Conservation (phyloP, 495 filamentous ascomycete species). For the Podospora anserina region DNA sequence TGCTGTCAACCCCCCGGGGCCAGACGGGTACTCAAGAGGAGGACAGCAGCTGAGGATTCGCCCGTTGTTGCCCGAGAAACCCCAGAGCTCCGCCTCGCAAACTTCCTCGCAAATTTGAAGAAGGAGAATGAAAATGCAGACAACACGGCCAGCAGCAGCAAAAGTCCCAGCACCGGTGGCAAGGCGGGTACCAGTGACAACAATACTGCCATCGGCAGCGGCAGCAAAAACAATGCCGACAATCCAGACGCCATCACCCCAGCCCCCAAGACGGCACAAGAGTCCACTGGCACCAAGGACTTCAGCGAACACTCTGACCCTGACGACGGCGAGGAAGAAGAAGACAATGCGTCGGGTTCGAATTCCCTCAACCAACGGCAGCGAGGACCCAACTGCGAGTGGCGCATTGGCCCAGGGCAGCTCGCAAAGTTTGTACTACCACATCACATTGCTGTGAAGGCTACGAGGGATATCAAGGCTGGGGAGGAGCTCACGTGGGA, state of each 20-base stretch:
- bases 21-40: background rate
- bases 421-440: slow-evolving; percentile 21
- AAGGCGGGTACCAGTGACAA: too few species aligned
- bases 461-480: slow-evolving; percentile 23
- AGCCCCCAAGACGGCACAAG: too few species aligned
- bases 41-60: too few species aligned
- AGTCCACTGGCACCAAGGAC: too few species aligned
- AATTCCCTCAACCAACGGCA: background rate
- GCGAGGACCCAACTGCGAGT: slow-evolving; percentile 29
- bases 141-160: background rate
- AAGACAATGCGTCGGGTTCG: background rate
- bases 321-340: background rate
- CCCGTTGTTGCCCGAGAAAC: too few species aligned
- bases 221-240: background rate
- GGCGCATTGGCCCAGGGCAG: slow-evolving; percentile 23
- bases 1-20: slow-evolving; percentile 23
- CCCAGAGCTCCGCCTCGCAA: too few species aligned
- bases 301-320: too few species aligned
- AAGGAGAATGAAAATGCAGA: too few species aligned
- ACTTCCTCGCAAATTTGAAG: too few species aligned
- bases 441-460: slow-evolving; percentile 28
- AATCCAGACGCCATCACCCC: too few species aligned
- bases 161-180: too few species aligned
- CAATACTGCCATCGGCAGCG: background rate
- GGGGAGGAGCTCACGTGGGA: slow-evolving; percentile 34